Conservation (phyloP, 1,139 yeast species). For the Petasospora rhodanensis region DNA sequence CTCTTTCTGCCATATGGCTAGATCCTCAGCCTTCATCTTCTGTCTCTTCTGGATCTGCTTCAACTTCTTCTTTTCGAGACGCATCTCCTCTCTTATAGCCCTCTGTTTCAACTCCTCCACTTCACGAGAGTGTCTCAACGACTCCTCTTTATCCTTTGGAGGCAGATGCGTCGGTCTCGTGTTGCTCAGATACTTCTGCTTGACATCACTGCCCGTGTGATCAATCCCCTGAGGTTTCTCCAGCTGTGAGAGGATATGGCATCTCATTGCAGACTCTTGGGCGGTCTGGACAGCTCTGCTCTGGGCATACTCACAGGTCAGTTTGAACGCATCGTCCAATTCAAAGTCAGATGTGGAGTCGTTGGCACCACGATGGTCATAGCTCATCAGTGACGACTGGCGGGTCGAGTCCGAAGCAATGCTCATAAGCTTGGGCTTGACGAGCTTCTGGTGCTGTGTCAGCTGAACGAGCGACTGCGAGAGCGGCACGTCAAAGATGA, state of each 20-base stretch:
- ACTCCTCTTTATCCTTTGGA: constrained; percentile 56
- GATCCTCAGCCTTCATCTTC: constrained; percentile 34
- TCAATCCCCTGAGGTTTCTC: constrained; percentile 18
- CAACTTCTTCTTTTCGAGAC: constrained; percentile 31
- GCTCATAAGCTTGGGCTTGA: constrained; percentile 21
- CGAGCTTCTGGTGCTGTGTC: constrained; percentile 15
- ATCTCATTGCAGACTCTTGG: constrained; percentile 39
- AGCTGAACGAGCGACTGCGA: constrained; percentile 40
- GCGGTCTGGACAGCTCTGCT: constrained; percentile 34
- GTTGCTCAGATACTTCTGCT: constrained; percentile 35
- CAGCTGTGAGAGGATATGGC: constrained; percentile 29
- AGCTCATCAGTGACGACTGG: constrained; percentile 39
- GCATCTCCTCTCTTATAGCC: constrained; percentile 41
- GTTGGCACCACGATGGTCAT: constrained; percentile 8
- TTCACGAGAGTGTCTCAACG: constrained; percentile 50
- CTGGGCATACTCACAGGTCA: constrained; percentile 32
- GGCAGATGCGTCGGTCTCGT: constrained; percentile 69
- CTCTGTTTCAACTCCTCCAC: constrained; percentile 45
- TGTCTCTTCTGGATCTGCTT: constrained; percentile 28
- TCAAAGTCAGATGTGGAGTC: constrained; percentile 16
- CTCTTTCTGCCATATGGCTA: constrained; percentile 40
- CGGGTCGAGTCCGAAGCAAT: constrained; percentile 36
- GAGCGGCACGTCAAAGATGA: constrained; percentile 61
- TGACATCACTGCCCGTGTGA: constrained; percentile 20
- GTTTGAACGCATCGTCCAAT: constrained; percentile 46